Conservation (phyloP, 169 alveolate species). For the Plasmodium gaboni region DNA sequence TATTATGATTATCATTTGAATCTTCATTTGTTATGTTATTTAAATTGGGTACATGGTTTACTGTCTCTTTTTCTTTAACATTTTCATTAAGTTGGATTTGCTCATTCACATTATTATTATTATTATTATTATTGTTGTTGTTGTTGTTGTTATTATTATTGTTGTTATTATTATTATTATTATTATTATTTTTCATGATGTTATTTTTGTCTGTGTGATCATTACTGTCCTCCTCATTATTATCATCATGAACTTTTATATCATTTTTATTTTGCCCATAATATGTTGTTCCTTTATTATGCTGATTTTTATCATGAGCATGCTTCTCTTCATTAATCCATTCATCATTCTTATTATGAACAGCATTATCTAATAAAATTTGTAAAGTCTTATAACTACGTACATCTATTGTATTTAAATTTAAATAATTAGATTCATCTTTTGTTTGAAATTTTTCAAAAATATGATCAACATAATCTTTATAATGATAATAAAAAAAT, state of each 20-base stretch:
- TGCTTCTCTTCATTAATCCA: neutral
- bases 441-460: neutral
- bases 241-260: neutral
- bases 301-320: neutral
- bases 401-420: constrained; percentile 51
- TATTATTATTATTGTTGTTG: too few species aligned
- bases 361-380: constrained; percentile 35
- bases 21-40: too few species aligned
- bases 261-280: neutral
- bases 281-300: neutral
- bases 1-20: neutral
- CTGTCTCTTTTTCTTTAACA: too few species aligned
- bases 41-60: too few species aligned
- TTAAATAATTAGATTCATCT: constrained; percentile 8
- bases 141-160: neutral
- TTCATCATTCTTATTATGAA: neutral
- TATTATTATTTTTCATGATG: neutral
- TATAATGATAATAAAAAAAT: constrained; percentile 41
- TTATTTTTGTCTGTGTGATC: neutral
- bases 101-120: too few species aligned
- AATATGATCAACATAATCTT: constrained; percentile 17
- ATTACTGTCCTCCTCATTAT: neutral
- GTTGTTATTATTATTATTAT: neutral
- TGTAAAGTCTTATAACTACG: constrained; percentile 61
- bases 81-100: too few species aligned